Base-by-base conservation (phyloP, 805 yeast species). In the Ogataea allantospora region DNA sequence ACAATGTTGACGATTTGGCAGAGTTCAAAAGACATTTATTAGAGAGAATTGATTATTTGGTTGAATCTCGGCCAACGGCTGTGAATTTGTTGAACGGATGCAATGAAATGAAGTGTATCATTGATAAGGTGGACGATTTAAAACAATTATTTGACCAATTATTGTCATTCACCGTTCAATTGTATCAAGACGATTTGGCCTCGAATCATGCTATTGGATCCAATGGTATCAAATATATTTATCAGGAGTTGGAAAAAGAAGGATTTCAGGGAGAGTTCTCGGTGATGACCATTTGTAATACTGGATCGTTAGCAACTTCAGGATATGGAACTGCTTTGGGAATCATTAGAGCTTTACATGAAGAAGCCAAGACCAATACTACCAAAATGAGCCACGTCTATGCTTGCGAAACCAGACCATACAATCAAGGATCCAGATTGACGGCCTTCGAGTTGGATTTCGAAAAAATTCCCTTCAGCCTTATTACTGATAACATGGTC, bases 251-350 rank as follows among this genome's bases (percentile, higher is more conserved):
- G 47, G 50, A 57, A 13, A 46, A 60, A 12, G 75, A 79, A 44
- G 63, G 68, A 4, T 79, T 75, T 51, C 55, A 60, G 13, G 87
- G 83, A 9, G 81, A 82, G 4, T 80, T 88, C 56, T 77, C 95
- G 1, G 89, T 88, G 3, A 64, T 93, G 57, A 91, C 98, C 1
- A 86, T 93, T 40, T 91, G 99, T 63, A 91, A 91, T 63, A 91
- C 99, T 1, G 99, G 99, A 0, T 87, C 97, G 0, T 68, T 91
- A 42, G 99, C 99, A 1, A 91, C 99, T 1, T 87, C 98, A 4
- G 98, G 98, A 2, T 91, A 88, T 58, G 99, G 99, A 20, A 91
- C 99, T 5, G 98, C 98, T 0, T 70, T 91, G 20, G 98, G 99
- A 10, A 86, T 93, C 16, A 78, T 91, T 26, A 76, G 98, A 48